Percentiles rank a stretch among this genome's conserved stretches.
Evolutionary conservation across 2,329 filamentous ascomycete species (phyloP).

Genomic region (Phialemoniopsis sp.): DNA sequence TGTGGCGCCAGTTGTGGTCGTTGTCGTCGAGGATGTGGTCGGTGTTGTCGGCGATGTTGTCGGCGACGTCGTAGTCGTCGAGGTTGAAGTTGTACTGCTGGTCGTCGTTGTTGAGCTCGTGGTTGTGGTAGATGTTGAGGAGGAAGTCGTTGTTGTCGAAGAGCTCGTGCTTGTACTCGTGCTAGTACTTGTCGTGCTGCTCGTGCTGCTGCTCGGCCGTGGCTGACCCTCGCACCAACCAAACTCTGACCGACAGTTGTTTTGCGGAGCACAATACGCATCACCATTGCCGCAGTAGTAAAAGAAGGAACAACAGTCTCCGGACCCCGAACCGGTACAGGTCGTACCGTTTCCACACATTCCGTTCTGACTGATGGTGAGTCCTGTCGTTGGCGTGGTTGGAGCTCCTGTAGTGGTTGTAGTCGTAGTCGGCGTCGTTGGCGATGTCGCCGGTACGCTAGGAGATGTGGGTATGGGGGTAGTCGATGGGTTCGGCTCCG

Average conservation of each 20-base stretch:
- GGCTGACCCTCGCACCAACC: neutral
- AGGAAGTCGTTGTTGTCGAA: too few relatives aligned
- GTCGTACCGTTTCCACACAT: conserved; percentile 2
- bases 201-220: too few relatives aligned
- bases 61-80: too few relatives aligned
- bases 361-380: neutral
- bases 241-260: neutral
- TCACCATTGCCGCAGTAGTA: conserved; percentile 1
- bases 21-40: neutral
- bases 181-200: too few relatives aligned
- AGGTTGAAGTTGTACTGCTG: too few relatives aligned
- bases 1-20: neutral
- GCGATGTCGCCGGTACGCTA: neutral
- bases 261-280: neutral
- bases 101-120: too few relatives aligned
- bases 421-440: neutral
- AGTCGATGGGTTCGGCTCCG: neutral
- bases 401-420: neutral
- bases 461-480: neutral
- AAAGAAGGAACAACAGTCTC: conserved; percentile 4
- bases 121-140: conserved; percentile 5
- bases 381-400: neutral
- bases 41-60: neutral
- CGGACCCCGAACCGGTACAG: conserved; percentile 1
- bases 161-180: too few relatives aligned